A percentile compares a stretch with the other conserved stretches of the same genome.
phyloP scores from a whole-genome alignment of 345 rosid genomes.

The Hibiscus syriacus region DNA sequence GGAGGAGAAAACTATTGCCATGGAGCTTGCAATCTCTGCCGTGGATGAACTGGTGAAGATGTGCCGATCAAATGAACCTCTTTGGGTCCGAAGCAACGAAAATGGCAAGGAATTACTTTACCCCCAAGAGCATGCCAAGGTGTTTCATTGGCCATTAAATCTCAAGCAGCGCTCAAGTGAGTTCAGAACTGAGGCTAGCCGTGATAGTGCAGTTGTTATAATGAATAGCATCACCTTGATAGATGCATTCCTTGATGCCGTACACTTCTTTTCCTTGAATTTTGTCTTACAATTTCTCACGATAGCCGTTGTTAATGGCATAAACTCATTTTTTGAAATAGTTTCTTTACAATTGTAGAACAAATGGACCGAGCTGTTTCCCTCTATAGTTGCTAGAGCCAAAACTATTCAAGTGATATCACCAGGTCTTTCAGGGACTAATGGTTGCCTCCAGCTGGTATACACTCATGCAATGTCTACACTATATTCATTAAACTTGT shows the following conservation, averaged over 20 bases:
- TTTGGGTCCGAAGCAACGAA: constrained; percentile 50
- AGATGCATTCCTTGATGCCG: too few species aligned
- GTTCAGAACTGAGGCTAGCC: too few species aligned
- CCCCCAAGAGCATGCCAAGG: constrained; percentile 49
- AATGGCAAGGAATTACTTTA: constrained; percentile 39
- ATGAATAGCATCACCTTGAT: too few species aligned
- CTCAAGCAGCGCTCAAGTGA: too few species aligned
- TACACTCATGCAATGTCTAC: not conserved
- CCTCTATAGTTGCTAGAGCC: constrained; percentile 80
- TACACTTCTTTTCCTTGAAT: constrained; percentile 9
- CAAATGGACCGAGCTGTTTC: constrained; percentile 87
- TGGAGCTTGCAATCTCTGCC: constrained; percentile 68
- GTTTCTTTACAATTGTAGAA: constrained; percentile 29
- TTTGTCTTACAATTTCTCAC: not conserved
- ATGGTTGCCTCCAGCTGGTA: too few species aligned
- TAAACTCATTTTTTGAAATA: not conserved
- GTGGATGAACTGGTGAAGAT: too few species aligned
- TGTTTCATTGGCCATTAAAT: constrained; percentile 78
- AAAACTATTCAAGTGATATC: constrained; percentile 66
- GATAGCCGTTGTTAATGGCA: not conserved
- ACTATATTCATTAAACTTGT: too few species aligned
- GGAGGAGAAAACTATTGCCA: constrained; percentile 57
- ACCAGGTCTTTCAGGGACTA: constrained; percentile 55
- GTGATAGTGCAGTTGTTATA: too few species aligned
- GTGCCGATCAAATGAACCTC: constrained; percentile 54